phyloP scores from a whole-genome alignment of 306 rosid species.

The Cucurbita ficifolia region DNA sequence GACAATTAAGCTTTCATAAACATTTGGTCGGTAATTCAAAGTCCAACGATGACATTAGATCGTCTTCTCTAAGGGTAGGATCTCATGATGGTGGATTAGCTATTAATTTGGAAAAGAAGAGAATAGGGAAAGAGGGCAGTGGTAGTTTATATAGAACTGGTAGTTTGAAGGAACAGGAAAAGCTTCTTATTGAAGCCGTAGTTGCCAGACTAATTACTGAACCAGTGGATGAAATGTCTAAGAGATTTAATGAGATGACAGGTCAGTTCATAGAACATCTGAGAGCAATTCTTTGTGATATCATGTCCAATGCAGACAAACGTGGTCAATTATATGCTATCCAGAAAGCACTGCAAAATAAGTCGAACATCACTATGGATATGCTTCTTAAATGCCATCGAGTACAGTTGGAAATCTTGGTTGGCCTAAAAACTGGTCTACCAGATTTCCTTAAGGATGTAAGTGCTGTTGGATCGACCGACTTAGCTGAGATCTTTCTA shows the following conservation, averaged over 20 bases:
- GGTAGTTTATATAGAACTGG: constrained; percentile 58
- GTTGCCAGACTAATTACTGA: constrained; percentile 59
- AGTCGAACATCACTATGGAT: constrained; percentile 67
- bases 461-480: constrained; percentile 30
- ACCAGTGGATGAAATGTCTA: constrained; percentile 56
- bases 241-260: constrained; percentile 64
- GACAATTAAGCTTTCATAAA: constrained; percentile 76
- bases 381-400: constrained; percentile 51
- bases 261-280: constrained; percentile 32
- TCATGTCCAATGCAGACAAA: constrained; percentile 56
- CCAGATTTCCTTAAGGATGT: constrained; percentile 47
- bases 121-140: constrained; percentile 45
- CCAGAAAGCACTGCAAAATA: constrained; percentile 58
- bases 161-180: constrained; percentile 63
- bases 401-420: constrained; percentile 74
- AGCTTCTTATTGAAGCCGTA: constrained; percentile 42
- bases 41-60: constrained; percentile 63
- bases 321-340: constrained; percentile 37
- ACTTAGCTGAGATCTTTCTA: constrained; percentile 76
- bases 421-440: constrained; percentile 65
- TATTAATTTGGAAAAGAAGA: constrained; percentile 62
- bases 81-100: constrained; percentile 81
- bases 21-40: constrained; percentile 69
- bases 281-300: constrained; percentile 57
- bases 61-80: constrained; percentile 73